Conservation (phyloP, 768 basidiomycete genomes). For the Cystobasidium tubakii region DNA sequence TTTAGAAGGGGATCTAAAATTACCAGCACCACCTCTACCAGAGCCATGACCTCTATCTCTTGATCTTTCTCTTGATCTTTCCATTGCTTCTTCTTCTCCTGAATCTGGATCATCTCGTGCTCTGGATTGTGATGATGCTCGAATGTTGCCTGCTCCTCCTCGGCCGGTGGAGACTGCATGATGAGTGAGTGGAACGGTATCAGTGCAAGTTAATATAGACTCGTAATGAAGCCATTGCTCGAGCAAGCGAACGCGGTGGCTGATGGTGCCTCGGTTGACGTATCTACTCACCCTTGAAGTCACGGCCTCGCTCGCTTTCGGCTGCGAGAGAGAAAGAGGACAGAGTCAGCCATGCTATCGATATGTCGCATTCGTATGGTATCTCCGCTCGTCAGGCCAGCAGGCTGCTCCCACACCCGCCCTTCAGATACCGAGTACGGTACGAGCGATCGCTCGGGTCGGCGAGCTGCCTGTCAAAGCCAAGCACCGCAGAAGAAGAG, state of each 20-base stretch:
- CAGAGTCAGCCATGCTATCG: background rate
- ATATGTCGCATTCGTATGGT: background rate
- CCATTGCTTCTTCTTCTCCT: constrained; percentile 14
- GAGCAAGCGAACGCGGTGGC: too few species aligned
- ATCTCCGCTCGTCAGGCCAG: too few species aligned
- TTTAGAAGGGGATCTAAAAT: constrained; percentile 27
- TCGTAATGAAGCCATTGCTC: background rate
- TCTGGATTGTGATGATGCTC: constrained; percentile 21
- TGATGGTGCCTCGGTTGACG: too few species aligned
- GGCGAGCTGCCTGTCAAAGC: too few species aligned
- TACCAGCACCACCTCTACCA: constrained; percentile 34
- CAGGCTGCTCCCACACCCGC: too few species aligned
- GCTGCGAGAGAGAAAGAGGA: constrained; percentile 1
- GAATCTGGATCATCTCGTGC: background rate
- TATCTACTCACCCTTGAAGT: constrained; percentile 13
- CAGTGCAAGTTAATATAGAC: too few species aligned
- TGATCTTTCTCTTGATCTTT: constrained; percentile 29
- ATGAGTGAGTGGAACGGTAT: too few species aligned
- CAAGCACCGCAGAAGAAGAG: background rate
- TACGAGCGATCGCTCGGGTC: too few species aligned
- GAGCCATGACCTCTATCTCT: constrained; percentile 13
- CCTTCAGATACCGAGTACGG: too few species aligned
- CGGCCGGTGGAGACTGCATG: constrained; percentile 20
- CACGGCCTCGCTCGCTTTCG: constrained; percentile 14
- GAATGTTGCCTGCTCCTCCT: constrained; percentile 35